Evolutionary conservation across 768 basidiomycete species (phyloP).

Genomic region (Pleurotus cornucopiae): DNA sequence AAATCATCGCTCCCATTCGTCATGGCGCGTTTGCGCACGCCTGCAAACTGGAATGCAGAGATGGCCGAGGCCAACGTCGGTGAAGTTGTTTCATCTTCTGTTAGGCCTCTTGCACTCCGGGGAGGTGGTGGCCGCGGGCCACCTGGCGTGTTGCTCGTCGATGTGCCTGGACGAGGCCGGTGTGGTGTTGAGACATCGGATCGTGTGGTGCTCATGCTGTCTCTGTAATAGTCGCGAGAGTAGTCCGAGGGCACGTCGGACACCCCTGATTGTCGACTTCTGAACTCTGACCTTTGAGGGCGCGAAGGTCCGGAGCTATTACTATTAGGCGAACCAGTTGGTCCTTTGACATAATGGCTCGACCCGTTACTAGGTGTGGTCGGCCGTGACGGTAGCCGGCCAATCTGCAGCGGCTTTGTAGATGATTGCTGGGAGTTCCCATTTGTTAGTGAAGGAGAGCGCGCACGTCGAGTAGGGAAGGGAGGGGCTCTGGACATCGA

Average conservation of each 20-base stretch:
- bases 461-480: constrained; percentile 48
- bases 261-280: constrained; percentile 43
- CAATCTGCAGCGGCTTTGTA: constrained; percentile 59
- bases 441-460: constrained; percentile 40
- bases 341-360: constrained; percentile 31
- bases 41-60: constrained; percentile 68
- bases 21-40: constrained; percentile 50
- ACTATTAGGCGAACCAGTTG: constrained; percentile 35
- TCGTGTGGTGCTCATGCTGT: constrained; percentile 46
- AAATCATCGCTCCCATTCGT: constrained; percentile 48
- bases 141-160: constrained; percentile 14
- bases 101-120: constrained; percentile 23
- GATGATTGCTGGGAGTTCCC: constrained; percentile 33
- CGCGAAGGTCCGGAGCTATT: constrained; percentile 49
- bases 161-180: constrained; percentile 25
- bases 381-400: constrained; percentile 49
- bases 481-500: constrained; percentile 58
- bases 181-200: constrained; percentile 36
- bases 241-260: constrained; percentile 47
- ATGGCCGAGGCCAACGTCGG: constrained; percentile 51
- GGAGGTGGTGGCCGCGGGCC: constrained; percentile 21
- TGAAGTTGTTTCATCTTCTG: constrained; percentile 36
- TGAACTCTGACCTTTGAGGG: constrained; percentile 64
- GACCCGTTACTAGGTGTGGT: constrained; percentile 44
- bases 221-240: constrained; percentile 39